Percentiles rank a stretch among this genome's conserved stretches.
phyloP scores from a whole-genome alignment of 148 eudicot species.

The Polygonum maritimum region DNA sequence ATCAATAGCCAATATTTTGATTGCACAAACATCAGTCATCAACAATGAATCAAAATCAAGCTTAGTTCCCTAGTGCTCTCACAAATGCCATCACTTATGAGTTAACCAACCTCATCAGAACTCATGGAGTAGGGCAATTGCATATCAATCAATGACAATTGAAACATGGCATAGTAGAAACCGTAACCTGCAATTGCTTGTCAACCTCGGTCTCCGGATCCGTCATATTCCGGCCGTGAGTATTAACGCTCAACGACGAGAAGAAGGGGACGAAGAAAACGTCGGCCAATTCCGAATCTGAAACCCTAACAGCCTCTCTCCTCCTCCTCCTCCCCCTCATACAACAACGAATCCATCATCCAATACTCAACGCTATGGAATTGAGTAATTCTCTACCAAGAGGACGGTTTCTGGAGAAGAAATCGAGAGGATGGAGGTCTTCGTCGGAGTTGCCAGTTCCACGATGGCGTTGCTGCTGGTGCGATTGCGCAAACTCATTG shows the following conservation, averaged over 20 bases:
- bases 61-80: not conserved
- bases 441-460: too few relatives aligned
- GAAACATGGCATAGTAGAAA: slow-evolving; percentile 9
- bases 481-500: too few relatives aligned
- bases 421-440: too few relatives aligned
- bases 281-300: slow-evolving; percentile 73
- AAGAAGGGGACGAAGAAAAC: slow-evolving; percentile 90
- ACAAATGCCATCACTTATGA: not conserved
- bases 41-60: not conserved
- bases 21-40: not conserved
- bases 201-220: slow-evolving; percentile 63
- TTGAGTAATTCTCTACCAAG: too few relatives aligned
- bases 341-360: slow-evolving; percentile 81
- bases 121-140: not conserved
- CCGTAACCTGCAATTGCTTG: slow-evolving; percentile 65
- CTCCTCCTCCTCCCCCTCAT: slow-evolving; percentile 16
- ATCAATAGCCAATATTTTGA: too few relatives aligned
- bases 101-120: not conserved
- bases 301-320: slow-evolving; percentile 57
- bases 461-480: too few relatives aligned
- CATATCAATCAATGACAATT: not conserved
- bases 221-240: slow-evolving; percentile 66
- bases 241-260: slow-evolving; percentile 80
- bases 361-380: slow-evolving; percentile 70
- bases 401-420: too few relatives aligned